phyloP scores from a whole-genome alignment of 495 filamentous ascomycete genomes.

The Sphaerosporella brunnea region DNA sequence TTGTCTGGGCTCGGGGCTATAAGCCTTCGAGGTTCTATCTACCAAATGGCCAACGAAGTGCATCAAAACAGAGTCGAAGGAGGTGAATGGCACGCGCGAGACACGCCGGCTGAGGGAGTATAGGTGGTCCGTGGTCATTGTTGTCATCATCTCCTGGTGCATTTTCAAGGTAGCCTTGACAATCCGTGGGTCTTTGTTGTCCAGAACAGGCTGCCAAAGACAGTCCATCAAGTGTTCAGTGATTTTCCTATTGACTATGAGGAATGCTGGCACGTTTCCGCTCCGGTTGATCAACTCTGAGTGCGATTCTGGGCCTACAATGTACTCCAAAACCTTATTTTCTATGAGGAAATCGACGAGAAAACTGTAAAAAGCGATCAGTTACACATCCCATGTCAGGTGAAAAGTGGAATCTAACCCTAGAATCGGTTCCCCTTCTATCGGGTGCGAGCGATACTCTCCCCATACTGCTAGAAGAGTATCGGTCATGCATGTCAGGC shows the following conservation, averaged over 20 bases:
- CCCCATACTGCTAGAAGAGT: conserved; percentile 17
- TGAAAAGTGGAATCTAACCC: conserved; percentile 9
- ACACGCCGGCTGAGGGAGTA: conserved; percentile 63
- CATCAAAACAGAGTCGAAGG: conserved; percentile 25
- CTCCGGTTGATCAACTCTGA: conserved; percentile 69
- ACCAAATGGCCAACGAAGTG: conserved; percentile 19
- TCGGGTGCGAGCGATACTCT: conserved; percentile 8
- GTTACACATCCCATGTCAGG: background rate
- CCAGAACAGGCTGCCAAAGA: conserved; percentile 68
- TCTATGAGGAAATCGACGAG: conserved; percentile 46
- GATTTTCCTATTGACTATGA: conserved; percentile 66
- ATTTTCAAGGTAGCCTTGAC: conserved; percentile 62
- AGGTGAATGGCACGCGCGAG: conserved; percentile 44
- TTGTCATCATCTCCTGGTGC: conserved; percentile 45
- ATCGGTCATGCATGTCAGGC: conserved; percentile 18
- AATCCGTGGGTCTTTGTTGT: conserved; percentile 69
- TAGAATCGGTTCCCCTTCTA: background rate
- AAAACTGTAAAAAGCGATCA: conserved; percentile 26
- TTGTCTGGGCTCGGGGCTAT: conserved; percentile 12
- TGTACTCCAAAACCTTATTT: conserved; percentile 58
- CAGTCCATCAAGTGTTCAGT: conserved; percentile 52
- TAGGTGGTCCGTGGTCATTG: conserved; percentile 39
- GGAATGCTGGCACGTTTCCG: conserved; percentile 69
- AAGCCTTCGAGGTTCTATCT: conserved; percentile 12
- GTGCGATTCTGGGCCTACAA: conserved; percentile 82